Conservation (phyloP, 306 rosid species). For the Senna tora region DNA sequence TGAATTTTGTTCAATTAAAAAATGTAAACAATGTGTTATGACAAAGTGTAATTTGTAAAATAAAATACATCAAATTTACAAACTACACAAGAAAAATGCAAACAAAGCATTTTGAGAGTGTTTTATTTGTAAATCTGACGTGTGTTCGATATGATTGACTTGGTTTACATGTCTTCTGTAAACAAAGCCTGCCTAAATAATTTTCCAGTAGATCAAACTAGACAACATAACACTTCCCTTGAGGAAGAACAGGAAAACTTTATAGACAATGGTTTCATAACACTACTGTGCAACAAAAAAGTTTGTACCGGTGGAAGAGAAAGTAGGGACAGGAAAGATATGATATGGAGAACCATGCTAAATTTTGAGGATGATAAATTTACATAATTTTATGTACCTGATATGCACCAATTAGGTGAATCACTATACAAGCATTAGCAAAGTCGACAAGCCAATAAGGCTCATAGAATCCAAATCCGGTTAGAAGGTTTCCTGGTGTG, state of each 20-base stretch:
- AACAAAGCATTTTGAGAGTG: too few species aligned
- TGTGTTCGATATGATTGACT: too few species aligned
- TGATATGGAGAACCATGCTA: neutral
- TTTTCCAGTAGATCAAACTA: neutral
- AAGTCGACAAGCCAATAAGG: slow-evolving; percentile 71
- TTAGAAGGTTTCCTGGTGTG: slow-evolving; percentile 76
- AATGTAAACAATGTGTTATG: too few species aligned
- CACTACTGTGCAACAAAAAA: neutral
- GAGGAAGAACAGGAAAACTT: neutral
- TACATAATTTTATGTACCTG: slow-evolving; percentile 49
- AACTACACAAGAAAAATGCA: too few species aligned
- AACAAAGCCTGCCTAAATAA: too few species aligned
- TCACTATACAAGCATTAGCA: slow-evolving; percentile 70
- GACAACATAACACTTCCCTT: slow-evolving; percentile 17
- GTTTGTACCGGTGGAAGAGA: neutral
- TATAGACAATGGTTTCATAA: neutral
- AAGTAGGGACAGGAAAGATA: slow-evolving; percentile 6
- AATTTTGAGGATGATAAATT: slow-evolving; percentile 11
- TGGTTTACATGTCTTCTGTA: neutral
- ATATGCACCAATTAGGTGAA: slow-evolving; percentile 86
- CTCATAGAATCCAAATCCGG: slow-evolving; percentile 57
- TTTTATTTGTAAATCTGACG: too few species aligned
- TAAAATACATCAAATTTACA: too few species aligned
- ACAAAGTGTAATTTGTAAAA: too few species aligned
- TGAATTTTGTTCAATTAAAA: too few species aligned